These are phyloP conservation scores for Teunomyces kruisii DNA, from an alignment of 805 yeast genomes.

Conservation along the genomic window DNA sequence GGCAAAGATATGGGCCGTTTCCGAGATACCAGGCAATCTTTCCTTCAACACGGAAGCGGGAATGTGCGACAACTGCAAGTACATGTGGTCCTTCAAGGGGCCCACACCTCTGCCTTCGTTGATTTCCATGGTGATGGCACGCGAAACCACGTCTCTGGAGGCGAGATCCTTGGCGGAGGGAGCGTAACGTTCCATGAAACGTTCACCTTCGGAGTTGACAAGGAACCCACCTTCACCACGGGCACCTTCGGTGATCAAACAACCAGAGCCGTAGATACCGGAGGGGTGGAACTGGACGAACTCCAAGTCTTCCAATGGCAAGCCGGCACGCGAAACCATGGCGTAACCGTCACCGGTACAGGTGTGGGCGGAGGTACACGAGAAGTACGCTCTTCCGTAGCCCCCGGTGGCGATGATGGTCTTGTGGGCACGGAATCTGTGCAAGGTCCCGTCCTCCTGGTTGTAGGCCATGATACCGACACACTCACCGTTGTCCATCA, in stretches of 20 bases:
- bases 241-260: slow-evolving; percentile 98
- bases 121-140: slow-evolving; percentile 98
- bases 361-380: slow-evolving; percentile 98
- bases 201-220: slow-evolving; percentile 95
- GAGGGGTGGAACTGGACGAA: slow-evolving; percentile 99
- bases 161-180: slow-evolving; percentile 99
- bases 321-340: slow-evolving; percentile 97
- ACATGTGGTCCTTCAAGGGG: slow-evolving; percentile 92
- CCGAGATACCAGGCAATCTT: slow-evolving; percentile 98
- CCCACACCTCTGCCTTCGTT: slow-evolving; percentile 99
- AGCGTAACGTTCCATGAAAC: slow-evolving; percentile 99
- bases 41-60: slow-evolving; percentile 90
- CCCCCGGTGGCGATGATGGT: slow-evolving; percentile 99
- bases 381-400: slow-evolving; percentile 96
- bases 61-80: slow-evolving; percentile 87
- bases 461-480: slow-evolving; percentile 97
- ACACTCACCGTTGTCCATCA: slow-evolving; percentile 94
- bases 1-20: slow-evolving; percentile 96
- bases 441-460: slow-evolving; percentile 98
- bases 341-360: slow-evolving; percentile 99
- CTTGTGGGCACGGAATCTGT: slow-evolving; percentile 95
- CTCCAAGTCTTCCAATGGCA: slow-evolving; percentile 96
- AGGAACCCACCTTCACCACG: slow-evolving; percentile 99
- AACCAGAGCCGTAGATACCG: slow-evolving; percentile 98
- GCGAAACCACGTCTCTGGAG: slow-evolving; percentile 95